Evolutionary conservation across 208 protist genomes (phyloP), one percentile per base, ranked within the genome.

Genomic region (Crithidia sp.): DNA sequence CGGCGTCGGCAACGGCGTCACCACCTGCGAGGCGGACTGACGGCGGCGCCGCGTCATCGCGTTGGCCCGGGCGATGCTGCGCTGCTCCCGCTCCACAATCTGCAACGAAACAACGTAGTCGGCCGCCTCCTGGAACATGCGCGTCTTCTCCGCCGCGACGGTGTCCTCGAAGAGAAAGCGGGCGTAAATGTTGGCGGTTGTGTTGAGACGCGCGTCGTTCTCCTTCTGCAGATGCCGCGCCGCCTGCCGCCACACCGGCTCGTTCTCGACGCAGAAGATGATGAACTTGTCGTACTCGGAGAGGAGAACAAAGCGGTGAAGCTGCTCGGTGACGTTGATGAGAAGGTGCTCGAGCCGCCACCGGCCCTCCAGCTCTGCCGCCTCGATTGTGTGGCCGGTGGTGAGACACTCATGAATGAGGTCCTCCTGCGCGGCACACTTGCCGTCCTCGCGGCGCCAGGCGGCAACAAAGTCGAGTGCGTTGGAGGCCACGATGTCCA

Each of bases 101-200:
- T 78, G 59, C 17, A 87, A 47, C 12, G 88, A 88, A 7, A 83
- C 12, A 12, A 93, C 54, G 57, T 56, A 90, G 67, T 86, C 85
- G 3, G 50, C 7, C 5, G 83, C 66, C 69, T 90, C 85, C 37
- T 89, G 80, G 19, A 75, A 71, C 65, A 83, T 70, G 5, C 13
- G 16, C 50, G 36, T n/a, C 63, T 89, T 89, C 28, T 83, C 81
- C 45, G 72, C 28, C 13, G 74, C 7, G 12, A 62, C 77, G 5
- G 43, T 49, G 47, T 93, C 81, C 39, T 82, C 67, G 9, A 90
- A 10, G 14, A 57, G 49, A 37, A 90, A 82, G 44, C 85, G 83
- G 19, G 79, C 75, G 67, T 81, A 83, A 12, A 85, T 86, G 68
- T 83, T 88, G 40, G 71, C 79, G 5, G 78, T 77, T n/a, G 71